phyloP scores from a whole-genome alignment of 2,329 filamentous ascomycete genomes.

The Coleophoma cylindrospora region DNA sequence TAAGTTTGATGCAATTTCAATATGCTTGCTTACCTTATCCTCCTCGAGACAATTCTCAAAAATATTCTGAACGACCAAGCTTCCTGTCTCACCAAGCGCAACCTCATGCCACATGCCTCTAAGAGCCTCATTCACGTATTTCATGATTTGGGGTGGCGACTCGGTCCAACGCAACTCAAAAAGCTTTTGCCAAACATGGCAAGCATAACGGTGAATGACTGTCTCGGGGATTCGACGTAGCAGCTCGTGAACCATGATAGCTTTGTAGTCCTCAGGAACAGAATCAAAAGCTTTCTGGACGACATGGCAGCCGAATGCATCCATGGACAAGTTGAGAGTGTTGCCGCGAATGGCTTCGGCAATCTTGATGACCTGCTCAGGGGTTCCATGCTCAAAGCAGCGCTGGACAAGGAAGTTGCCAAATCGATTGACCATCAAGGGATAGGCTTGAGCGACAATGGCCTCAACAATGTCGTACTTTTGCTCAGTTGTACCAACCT shows the following conservation, averaged over 20 bases:
- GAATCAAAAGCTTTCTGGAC: constrained; percentile 98
- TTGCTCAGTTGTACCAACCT: constrained; percentile 89
- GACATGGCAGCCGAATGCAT: constrained; percentile 96
- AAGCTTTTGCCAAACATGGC: constrained; percentile 98
- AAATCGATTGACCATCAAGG: constrained; percentile 96
- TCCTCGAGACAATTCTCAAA: constrained; percentile 99
- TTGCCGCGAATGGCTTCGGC: constrained; percentile 92
- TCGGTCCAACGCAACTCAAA: constrained; percentile 96
- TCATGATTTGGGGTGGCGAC: constrained; percentile 96
- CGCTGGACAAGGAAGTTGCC: constrained; percentile 98
- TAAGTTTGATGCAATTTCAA: not conserved
- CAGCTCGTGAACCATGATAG: constrained; percentile 97
- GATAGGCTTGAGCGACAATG: constrained; percentile 91
- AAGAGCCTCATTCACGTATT: constrained; percentile 92
- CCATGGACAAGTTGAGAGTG: constrained; percentile 92
- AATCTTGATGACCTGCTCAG: constrained; percentile 91
- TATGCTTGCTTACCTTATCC: constrained; percentile 68
- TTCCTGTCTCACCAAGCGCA: constrained; percentile 93
- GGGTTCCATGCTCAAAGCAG: constrained; percentile 96
- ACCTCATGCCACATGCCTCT: constrained; percentile 99
- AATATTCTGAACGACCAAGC: constrained; percentile 97
- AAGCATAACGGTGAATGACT: constrained; percentile 96
- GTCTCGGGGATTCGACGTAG: constrained; percentile 94
- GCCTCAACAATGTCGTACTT: constrained; percentile 97
- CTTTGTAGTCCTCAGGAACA: constrained; percentile 95